Conservation (phyloP, 129 eudicot species). For the Glebionis coronaria region DNA sequence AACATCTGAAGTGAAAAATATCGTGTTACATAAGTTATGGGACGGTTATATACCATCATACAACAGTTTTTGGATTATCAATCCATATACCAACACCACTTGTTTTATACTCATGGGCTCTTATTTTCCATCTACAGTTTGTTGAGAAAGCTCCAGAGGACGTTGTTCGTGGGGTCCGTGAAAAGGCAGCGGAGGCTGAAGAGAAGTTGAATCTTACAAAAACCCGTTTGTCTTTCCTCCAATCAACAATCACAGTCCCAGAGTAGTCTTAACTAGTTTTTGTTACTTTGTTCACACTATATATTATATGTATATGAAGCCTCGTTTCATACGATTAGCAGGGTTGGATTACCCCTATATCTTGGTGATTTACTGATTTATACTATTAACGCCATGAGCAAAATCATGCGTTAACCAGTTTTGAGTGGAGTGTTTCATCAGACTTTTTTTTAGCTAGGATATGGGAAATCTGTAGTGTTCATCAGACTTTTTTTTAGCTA, state of each 20-base stretch:
- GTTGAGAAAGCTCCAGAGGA: constrained; percentile 94
- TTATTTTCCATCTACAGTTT: constrained; percentile 46
- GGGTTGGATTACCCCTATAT: not conserved
- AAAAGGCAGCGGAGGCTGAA: constrained; percentile 82
- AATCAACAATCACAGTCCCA: constrained; percentile 57
- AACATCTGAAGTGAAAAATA: not conserved
- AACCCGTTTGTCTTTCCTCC: constrained; percentile 71
- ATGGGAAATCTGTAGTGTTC: no score
- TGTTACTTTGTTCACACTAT: not conserved
- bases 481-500: no score
- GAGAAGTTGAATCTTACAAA: constrained; percentile 77
- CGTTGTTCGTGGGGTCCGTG: constrained; percentile 75
- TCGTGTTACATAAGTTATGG: not conserved
- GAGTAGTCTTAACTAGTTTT: constrained; percentile 15
- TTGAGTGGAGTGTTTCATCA: not conserved
- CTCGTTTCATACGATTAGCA: not conserved
- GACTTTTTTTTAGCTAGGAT: no score
- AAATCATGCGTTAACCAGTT: not conserved
- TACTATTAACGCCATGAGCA: no score
- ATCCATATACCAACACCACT: not conserved
- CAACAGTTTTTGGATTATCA: not conserved
- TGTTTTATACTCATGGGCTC: not conserved
- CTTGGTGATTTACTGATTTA: no score
- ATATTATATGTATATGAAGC: not conserved
- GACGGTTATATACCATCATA: not conserved